Evolutionary conservation across 192 early-diverging fungal genomes (phyloP).

Genomic region (Entomortierella parvispora): DNA sequence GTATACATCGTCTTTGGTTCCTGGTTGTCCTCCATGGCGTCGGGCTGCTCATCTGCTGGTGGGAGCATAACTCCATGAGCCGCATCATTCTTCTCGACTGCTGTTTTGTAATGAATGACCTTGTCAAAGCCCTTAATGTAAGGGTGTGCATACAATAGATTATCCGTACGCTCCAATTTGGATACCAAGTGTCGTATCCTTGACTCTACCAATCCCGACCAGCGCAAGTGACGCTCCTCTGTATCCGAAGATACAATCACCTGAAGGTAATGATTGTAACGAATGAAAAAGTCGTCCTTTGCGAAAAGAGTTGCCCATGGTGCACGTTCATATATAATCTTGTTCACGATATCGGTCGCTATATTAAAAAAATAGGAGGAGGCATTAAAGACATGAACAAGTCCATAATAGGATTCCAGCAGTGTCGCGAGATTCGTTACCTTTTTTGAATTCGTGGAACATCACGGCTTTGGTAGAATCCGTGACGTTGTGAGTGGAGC

Average conservation of each 20-base stretch:
- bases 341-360: constrained; percentile 79
- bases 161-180: constrained; percentile 82
- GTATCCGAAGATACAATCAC: constrained; percentile 83
- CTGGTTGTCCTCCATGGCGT: constrained; percentile 3
- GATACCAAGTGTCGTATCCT: constrained; percentile 86
- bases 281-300: constrained; percentile 88
- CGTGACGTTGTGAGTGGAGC: constrained; percentile 97
- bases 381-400: background rate
- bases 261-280: constrained; percentile 91
- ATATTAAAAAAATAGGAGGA: background rate
- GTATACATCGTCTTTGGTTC: constrained; percentile 67
- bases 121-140: constrained; percentile 90
- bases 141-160: constrained; percentile 84
- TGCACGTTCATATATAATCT: constrained; percentile 78
- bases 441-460: constrained; percentile 82
- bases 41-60: constrained; percentile 46
- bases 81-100: constrained; percentile 73
- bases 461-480: constrained; percentile 86
- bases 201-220: constrained; percentile 94
- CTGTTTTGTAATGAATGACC: constrained; percentile 66
- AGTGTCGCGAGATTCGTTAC: constrained; percentile 12
- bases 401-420: background rate
- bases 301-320: constrained; percentile 88
- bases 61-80: constrained; percentile 70
- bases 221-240: constrained; percentile 78